Evolutionary conservation across 805 yeast species (phyloP).

Genomic region (Saccharomyces jurei): DNA sequence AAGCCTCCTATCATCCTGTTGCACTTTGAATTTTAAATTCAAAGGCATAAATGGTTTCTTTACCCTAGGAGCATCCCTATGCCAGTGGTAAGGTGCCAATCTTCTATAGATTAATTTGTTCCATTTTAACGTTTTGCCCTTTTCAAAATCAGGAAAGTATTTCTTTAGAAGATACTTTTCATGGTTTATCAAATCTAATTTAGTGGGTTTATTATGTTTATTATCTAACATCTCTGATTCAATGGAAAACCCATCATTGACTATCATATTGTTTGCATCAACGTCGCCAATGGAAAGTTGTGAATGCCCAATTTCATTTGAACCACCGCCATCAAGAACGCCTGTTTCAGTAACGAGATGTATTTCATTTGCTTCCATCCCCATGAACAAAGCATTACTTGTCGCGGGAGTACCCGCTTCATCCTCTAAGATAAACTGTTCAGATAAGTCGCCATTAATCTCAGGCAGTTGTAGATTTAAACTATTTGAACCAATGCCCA

Average conservation of each 20-base stretch:
- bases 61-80: slow-evolving; percentile 9
- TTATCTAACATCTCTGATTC: neutral
- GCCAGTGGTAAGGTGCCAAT: slow-evolving; percentile 42
- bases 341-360: slow-evolving; percentile 4
- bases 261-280: neutral
- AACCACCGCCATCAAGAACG: neutral
- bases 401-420: slow-evolving; percentile 12
- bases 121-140: slow-evolving; percentile 44
- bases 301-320: neutral
- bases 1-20: slow-evolving; percentile 42
- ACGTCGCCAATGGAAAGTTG: neutral
- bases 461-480: slow-evolving; percentile 3
- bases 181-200: neutral
- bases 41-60: slow-evolving; percentile 40
- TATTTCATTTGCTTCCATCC: slow-evolving; percentile 16
- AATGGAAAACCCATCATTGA: neutral
- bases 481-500: neutral
- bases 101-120: slow-evolving; percentile 45
- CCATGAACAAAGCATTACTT: slow-evolving; percentile 27
- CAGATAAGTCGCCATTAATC: slow-evolving; percentile 5
- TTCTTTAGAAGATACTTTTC: slow-evolving; percentile 34
- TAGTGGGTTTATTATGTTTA: neutral
- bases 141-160: slow-evolving; percentile 47
- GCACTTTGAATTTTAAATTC: slow-evolving; percentile 44
- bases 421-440: slow-evolving; percentile 6